Percentiles rank a stretch among this genome's conserved stretches.
Evolutionary conservation across 2,329 filamentous ascomycete species (phyloP).

Genomic region (Sclerotinia spermophila): DNA sequence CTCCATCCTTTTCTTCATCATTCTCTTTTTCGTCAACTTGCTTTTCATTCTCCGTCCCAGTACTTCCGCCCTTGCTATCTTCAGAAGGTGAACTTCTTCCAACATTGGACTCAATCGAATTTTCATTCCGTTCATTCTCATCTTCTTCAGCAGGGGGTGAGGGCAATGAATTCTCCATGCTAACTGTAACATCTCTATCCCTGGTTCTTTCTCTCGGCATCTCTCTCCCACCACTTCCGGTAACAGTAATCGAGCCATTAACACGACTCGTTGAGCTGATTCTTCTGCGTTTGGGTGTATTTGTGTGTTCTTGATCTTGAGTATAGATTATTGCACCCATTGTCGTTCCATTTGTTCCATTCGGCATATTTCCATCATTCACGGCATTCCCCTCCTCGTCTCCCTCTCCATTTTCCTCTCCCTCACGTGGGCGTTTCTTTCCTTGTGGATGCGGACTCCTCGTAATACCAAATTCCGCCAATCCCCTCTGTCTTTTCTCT

Average conservation of each 20-base stretch:
- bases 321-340: neutral
- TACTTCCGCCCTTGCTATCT: neutral
- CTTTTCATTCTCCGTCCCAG: neutral
- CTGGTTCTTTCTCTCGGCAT: neutral
- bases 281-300: constrained; percentile 3
- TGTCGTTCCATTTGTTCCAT: neutral
- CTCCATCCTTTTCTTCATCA: neutral
- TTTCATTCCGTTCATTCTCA: neutral
- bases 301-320: neutral
- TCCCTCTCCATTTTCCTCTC: neutral
- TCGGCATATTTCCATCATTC: neutral
- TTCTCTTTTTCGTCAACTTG: neutral
- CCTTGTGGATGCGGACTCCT: constrained; percentile 2
- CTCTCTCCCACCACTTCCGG: neutral
- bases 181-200: neutral
- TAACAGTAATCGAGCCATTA: neutral
- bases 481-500: constrained; percentile 5
- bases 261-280: neutral
- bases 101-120: neutral
- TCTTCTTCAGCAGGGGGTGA: constrained; percentile 2
- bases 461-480: constrained; percentile 12
- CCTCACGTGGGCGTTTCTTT: neutral
- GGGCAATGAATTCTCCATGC: constrained; percentile 6
- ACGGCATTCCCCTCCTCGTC: neutral
- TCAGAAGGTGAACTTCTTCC: neutral